Percentiles rank a stretch among this genome's conserved stretches.
phyloP scores from a whole-genome alignment of 179 eudicot species.

The Beta macrorhiza region DNA sequence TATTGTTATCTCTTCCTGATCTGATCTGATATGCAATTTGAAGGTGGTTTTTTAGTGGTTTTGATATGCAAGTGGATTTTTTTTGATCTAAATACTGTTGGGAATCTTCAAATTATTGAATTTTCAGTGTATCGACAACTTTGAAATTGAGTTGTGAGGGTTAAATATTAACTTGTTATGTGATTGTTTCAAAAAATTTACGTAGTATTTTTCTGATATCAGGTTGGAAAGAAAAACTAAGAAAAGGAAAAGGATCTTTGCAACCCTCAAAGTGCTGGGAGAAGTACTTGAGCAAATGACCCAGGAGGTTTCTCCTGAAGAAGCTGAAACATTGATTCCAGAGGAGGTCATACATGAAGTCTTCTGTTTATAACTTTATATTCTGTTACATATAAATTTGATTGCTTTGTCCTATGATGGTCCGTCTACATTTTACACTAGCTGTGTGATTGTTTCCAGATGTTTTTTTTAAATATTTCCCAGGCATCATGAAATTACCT shows the following conservation, averaged over 20 bases:
- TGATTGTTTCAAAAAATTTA: not conserved
- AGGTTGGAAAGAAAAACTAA: constrained; percentile 94
- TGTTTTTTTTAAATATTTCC: not conserved
- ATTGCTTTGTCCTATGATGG: not conserved
- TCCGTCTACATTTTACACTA: not conserved
- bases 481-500: not conserved
- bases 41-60: not conserved
- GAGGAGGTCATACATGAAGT: constrained; percentile 61
- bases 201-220: constrained; percentile 12
- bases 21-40: not conserved
- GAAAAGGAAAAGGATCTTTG: constrained; percentile 86
- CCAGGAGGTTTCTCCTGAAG: constrained; percentile 86
- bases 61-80: too few species aligned
- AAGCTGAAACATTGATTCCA: constrained; percentile 80
- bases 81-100: not conserved
- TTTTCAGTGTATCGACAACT: too few species aligned
- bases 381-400: not conserved
- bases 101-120: too few species aligned
- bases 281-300: constrained; percentile 84
- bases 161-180: not conserved
- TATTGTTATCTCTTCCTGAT: not conserved
- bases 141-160: not conserved
- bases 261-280: constrained; percentile 88
- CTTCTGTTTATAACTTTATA: constrained; percentile 3
- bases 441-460: not conserved